Evolutionary conservation across 2,329 filamentous ascomycete species (phyloP).

Genomic region (Colletotrichum karsti): DNA sequence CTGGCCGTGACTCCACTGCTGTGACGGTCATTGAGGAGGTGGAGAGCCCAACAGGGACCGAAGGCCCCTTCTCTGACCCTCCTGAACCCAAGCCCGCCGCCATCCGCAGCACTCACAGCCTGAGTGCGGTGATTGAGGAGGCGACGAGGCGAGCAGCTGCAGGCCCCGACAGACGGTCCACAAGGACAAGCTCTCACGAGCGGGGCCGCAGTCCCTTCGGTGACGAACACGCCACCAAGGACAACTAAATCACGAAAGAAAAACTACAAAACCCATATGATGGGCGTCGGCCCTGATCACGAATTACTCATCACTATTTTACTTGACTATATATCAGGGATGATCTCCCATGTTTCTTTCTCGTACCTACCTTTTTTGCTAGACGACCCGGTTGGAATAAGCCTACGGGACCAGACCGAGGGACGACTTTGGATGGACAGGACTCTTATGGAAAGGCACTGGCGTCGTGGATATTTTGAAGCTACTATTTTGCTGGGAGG

Average conservation of each 20-base stretch:
- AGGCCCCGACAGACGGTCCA: constrained; percentile 37
- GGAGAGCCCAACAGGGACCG: constrained; percentile 54
- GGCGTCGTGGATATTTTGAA: constrained; percentile 27
- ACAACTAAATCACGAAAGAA: constrained; percentile 39
- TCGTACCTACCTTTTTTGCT: constrained; percentile 27
- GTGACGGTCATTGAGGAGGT: constrained; percentile 58
- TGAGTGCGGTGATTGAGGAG: constrained; percentile 66
- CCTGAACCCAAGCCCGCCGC: constrained; percentile 38
- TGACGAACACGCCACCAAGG: constrained; percentile 65
- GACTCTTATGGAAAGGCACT: constrained; percentile 25
- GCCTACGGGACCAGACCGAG: constrained; percentile 28
- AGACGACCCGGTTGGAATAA: constrained; percentile 24
- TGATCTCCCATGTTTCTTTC: constrained; percentile 21
- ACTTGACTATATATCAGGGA: constrained; percentile 29
- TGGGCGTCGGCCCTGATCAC: constrained; percentile 17
- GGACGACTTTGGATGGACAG: constrained; percentile 27
- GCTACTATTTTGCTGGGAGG: constrained; percentile 12
- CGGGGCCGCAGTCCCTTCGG: constrained; percentile 61
- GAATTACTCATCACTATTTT: constrained; percentile 21
- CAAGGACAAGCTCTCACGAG: constrained; percentile 34
- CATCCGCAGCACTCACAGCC: constrained; percentile 51
- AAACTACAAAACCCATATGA: constrained; percentile 1
- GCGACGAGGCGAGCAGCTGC: constrained; percentile 50
- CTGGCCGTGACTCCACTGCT: constrained; percentile 49
- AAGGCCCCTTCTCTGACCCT: constrained; percentile 69